These are phyloP conservation scores for Bacidia gigantensis DNA, from an alignment of 495 filamentous ascomycete species.

Conservation along the genomic window DNA sequence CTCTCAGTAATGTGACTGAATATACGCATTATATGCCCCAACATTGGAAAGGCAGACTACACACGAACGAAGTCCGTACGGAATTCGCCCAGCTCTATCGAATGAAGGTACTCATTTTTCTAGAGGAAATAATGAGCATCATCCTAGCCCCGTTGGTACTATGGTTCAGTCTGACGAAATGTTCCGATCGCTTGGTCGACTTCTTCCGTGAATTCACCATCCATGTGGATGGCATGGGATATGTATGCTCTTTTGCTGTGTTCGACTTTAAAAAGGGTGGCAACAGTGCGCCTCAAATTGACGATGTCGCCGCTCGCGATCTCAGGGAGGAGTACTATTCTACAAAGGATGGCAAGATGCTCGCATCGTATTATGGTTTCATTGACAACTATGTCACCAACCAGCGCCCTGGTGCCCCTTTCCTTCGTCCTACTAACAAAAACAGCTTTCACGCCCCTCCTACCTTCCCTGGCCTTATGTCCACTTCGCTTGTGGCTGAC, in stretches of 20 bases:
- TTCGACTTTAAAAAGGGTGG: constrained; percentile 87
- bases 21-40: constrained; percentile 82
- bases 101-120: constrained; percentile 75
- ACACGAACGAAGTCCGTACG: constrained; percentile 68
- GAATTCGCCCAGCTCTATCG: constrained; percentile 86
- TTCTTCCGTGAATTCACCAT: constrained; percentile 97
- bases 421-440: constrained; percentile 33
- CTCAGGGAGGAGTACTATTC: constrained; percentile 84
- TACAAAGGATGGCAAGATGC: constrained; percentile 94
- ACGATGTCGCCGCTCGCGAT: constrained; percentile 36
- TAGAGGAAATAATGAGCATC: constrained; percentile 85
- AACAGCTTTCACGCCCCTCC: constrained; percentile 65
- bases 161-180: constrained; percentile 74
- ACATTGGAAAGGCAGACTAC: constrained; percentile 77
- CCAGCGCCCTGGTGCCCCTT: constrained; percentile 40
- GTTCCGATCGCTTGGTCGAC: constrained; percentile 85
- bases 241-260: constrained; percentile 94
- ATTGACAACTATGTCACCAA: constrained; percentile 74
- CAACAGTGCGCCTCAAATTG: constrained; percentile 35
- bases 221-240: constrained; percentile 89
- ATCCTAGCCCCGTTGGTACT: constrained; percentile 83
- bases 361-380: constrained; percentile 86
- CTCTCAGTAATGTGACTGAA: constrained; percentile 72
- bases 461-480: constrained; percentile 55
- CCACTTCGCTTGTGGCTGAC: constrained; percentile 44